A percentile compares a stretch with the other conserved stretches of the same genome.
phyloP scores from a whole-genome alignment of 164 flowering plant genomes.

The Cinnamomum chago region DNA sequence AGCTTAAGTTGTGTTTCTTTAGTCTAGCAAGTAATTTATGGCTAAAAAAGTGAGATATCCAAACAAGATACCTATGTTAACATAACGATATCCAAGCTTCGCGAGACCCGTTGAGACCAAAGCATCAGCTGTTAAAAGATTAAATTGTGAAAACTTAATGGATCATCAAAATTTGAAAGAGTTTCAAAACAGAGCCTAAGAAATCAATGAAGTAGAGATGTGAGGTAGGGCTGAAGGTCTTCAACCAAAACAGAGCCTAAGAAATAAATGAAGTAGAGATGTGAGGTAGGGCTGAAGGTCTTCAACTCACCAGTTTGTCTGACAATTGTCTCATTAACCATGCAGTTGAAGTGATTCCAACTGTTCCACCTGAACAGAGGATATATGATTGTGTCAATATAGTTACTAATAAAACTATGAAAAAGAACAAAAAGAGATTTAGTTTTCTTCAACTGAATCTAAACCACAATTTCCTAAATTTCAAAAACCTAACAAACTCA shows the following conservation, averaged over 20 bases:
- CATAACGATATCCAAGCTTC: conserved; percentile 42
- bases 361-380: conserved; percentile 30
- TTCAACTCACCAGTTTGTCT: conserved; percentile 20
- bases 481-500: background rate
- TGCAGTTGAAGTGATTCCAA: conserved; percentile 30
- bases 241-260: too few species aligned
- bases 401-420: background rate
- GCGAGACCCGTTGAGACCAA: conserved; percentile 57
- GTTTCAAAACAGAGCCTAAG: background rate
- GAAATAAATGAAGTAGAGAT: too few species aligned
- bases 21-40: background rate
- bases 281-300: too few species aligned
- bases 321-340: conserved; percentile 22
- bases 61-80: conserved; percentile 44
- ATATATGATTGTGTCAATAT: background rate
- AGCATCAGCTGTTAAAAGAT: conserved; percentile 47
- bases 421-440: too few species aligned
- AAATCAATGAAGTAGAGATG: background rate
- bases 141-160: background rate
- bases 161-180: background rate
- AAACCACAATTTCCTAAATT: background rate
- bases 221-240: too few species aligned
- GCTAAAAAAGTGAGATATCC: background rate
- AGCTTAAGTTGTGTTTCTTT: background rate
- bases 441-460: background rate